Evolutionary conservation across 805 yeast species (phyloP).

Genomic region (Candida khao-thaluensis): DNA sequence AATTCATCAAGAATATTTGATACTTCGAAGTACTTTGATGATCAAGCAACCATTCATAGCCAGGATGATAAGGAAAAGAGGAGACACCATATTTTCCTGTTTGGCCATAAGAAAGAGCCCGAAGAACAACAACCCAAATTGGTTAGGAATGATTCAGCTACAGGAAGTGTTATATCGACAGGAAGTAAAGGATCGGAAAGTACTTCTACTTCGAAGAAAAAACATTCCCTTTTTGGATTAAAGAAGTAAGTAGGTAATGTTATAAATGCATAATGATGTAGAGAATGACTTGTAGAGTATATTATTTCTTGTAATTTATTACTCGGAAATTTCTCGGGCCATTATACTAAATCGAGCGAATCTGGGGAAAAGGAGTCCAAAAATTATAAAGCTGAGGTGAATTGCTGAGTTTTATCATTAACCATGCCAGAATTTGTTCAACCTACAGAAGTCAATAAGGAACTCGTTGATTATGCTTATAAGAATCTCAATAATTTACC

Average conservation of each 20-base stretch:
- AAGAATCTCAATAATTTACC: conserved; percentile 34
- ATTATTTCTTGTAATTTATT: no score
- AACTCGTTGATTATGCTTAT: conserved; percentile 35
- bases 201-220: conserved; percentile 14
- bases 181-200: conserved; percentile 20
- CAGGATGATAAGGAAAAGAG: conserved; percentile 12
- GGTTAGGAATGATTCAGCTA: conserved; percentile 17
- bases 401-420: no score
- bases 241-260: conserved; percentile 11
- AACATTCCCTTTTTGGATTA: conserved; percentile 19
- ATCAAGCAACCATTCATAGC: conserved; percentile 1
- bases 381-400: no score
- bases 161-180: conserved; percentile 20
- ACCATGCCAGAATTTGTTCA: conserved; percentile 34
- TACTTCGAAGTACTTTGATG: conserved; percentile 11
- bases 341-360: not conserved
- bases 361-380: conserved; percentile 7
- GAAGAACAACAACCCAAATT: conserved; percentile 5
- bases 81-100: conserved; percentile 17
- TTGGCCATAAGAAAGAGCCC: conserved; percentile 4
- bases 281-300: no score
- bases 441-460: conserved; percentile 24
- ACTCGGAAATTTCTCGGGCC: not conserved
- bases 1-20: conserved; percentile 9
- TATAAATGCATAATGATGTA: no score